Evolutionary conservation across 768 basidiomycete genomes (phyloP), one percentile per base, ranked within the genome.

Genomic region (Boletus subparvulus): DNA sequence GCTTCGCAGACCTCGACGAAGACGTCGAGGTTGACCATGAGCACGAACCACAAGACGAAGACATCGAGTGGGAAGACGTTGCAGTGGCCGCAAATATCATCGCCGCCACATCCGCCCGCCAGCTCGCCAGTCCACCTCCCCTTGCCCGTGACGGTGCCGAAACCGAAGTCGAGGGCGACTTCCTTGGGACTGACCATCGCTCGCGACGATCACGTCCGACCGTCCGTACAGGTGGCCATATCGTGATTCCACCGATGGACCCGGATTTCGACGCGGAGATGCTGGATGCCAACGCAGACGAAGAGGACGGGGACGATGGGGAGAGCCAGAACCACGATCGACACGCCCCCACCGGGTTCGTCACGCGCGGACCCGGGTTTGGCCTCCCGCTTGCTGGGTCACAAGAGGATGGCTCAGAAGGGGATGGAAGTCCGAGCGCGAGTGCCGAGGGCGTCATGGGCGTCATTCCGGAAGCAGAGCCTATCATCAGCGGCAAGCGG

Each of bases 1-100:
- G 94, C 0, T 99, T 89, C 65, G 94, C 94, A 14, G 89, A 98
- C 69, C 83, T 99, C 17, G 94, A 98, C 47, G 94, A 93, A 54
- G 96, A 98, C 67, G 95, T 97, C 47, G 96, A 98, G 61, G 75
- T 84, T 0, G 87, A 88, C 19, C 57, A 71, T 14, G 77, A 77
- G 40, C 62, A 37, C 1, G 71, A 65, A 24, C 61, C 50, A 21
- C 71, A 73, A 41, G 72, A 69, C 30, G 62, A 68, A 10, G 69
- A 66, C 16, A n/a, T 59, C 6, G 67, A 67, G 2, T 61, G 67
- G 61, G 71, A 65, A 42, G 63, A 65, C 8, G 35, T 10, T 13
- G 46, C 47, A 14, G 47, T 52, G 3, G 42, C 7, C 4, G 47
- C 37, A 21, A n/a, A 26, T 0, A 10, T 28, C 37, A 7, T 39